Evolutionary conservation across 371 early-diverging fungal species (phyloP).

Genomic region (Nematocida ironsii): DNA sequence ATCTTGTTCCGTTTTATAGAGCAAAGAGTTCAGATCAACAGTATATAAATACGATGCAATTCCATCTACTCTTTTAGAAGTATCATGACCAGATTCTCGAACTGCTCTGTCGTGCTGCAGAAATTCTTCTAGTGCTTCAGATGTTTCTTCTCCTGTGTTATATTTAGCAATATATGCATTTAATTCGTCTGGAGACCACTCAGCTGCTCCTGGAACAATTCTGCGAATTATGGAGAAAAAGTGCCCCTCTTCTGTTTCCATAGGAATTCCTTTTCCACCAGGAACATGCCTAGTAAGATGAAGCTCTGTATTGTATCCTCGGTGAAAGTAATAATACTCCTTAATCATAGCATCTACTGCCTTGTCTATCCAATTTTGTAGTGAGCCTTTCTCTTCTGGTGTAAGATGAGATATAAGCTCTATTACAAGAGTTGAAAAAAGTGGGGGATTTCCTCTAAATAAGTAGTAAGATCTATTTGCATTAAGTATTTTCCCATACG

Average conservation of each 20-base stretch:
- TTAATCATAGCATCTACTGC: slow-evolving; percentile 52
- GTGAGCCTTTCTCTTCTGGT: slow-evolving; percentile 37
- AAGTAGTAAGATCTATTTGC: slow-evolving; percentile 80
- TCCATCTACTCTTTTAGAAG: slow-evolving; percentile 74
- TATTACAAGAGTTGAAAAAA: slow-evolving; percentile 54
- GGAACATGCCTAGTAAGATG: slow-evolving; percentile 38
- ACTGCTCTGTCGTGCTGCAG: slow-evolving; percentile 70
- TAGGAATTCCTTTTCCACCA: slow-evolving; percentile 55
- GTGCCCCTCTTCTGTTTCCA: slow-evolving; percentile 55
- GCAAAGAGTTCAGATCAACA: slow-evolving; percentile 78
- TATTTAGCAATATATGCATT: slow-evolving; percentile 55
- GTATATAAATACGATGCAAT: slow-evolving; percentile 41
- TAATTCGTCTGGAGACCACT: slow-evolving; percentile 76
- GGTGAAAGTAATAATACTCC: slow-evolving; percentile 56
- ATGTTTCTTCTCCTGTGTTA: slow-evolving; percentile 39
- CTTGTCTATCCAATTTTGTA: slow-evolving; percentile 25
- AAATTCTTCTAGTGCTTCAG: slow-evolving; percentile 59
- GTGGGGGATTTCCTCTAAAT: slow-evolving; percentile 81
- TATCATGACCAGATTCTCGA: slow-evolving; percentile 86
- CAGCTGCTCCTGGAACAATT: slow-evolving; percentile 73
- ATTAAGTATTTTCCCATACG: slow-evolving; percentile 80
- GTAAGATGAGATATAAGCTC: slow-evolving; percentile 44
- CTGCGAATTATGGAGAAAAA: slow-evolving; percentile 34
- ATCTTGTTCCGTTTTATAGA: slow-evolving; percentile 75
- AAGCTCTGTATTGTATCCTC: slow-evolving; percentile 44